Base-by-base conservation (phyloP, 768 basidiomycete genomes). In the Aureoboletus auriporus region DNA sequence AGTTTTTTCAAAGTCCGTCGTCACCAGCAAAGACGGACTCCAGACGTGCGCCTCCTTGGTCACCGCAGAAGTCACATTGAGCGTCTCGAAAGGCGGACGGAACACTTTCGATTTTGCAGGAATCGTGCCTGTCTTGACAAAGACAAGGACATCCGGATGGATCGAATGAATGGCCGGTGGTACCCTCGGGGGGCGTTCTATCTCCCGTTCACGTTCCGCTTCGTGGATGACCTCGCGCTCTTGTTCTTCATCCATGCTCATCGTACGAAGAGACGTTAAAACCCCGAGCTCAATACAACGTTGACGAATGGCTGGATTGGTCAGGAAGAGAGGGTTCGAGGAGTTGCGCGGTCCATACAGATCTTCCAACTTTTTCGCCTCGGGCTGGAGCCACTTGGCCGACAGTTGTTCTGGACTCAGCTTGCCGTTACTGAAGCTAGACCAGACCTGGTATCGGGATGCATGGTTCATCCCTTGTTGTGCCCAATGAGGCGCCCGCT, bases 141-240 rank as follows among this genome's bases (percentile, higher is more conserved):
- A 51, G 8, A 17, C 5, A 11, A 35, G 12, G 12, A 50, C 42
- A 23, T 50, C 49, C 5, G 10, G 38, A 40, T 44, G 42, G 16
- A 50, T 9, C 3, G 38, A 17, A 35, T 51, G 50, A 28, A 20
- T 12, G 2, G 46, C 46, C 4, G 50, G 31, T 2, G 30, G 13
- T 23, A 39, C 41, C 23, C 26, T 51, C 7, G 37, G 20, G 11
- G 50, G 30, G 0, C 39, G 42, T 23, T 47, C 43, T 16, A 50
- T 23, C 35, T 77, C 61, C 3, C 56, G 53, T 54, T 76, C 73
- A n/a, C 56, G 54, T 50, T 76, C 75, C 7, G 69, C 59, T 52
- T 77, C 75, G 33, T 72, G 70, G 6, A 53, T 53, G 16, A 76
- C 63, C 48, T 77, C 75, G 39, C 75, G 61, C 52, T 76, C 76